A percentile compares a stretch with the other conserved stretches of the same genome.
Conservation (phyloP, 108 stramenopile species). For the Nannochloropsis salina region DNA sequence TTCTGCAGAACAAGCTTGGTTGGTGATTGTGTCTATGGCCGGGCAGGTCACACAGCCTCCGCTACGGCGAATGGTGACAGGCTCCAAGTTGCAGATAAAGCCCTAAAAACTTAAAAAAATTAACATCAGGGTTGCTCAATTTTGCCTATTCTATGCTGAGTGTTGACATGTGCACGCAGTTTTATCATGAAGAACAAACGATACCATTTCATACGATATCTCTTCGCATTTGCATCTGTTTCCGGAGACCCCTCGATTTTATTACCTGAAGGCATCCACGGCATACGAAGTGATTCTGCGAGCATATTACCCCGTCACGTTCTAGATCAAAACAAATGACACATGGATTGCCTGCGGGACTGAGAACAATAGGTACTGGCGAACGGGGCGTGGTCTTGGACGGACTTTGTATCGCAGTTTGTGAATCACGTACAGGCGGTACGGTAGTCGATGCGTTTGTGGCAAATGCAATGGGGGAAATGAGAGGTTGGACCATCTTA, state of each 20-base stretch:
- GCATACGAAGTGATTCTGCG: not conserved
- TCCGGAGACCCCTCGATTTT: no score
- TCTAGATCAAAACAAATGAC: not conserved
- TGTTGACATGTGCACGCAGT: no score
- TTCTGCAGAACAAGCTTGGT: not conserved
- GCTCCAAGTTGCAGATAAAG: constrained; percentile 17
- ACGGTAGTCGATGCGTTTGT: not conserved
- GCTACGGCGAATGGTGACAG: not conserved
- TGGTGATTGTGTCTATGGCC: not conserved
- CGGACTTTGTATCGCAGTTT: no score
- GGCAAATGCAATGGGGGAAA: not conserved
- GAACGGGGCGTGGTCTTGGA: not conserved
- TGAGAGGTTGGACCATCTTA: not conserved
- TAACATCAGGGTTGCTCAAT: no score
- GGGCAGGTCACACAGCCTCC: not conserved
- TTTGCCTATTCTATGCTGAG: no score
- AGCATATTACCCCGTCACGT: not conserved
- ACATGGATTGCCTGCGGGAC: constrained; percentile 6
- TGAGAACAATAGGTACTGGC: not conserved
- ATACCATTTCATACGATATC: no score
- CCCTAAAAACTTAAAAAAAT: not conserved
- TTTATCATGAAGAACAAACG: no score
- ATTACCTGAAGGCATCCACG: not conserved
- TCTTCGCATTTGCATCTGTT: no score
- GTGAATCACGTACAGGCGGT: no score